Base-by-base conservation (phyloP, 805 yeast genomes). In the Cephaloascus fragrans region DNA sequence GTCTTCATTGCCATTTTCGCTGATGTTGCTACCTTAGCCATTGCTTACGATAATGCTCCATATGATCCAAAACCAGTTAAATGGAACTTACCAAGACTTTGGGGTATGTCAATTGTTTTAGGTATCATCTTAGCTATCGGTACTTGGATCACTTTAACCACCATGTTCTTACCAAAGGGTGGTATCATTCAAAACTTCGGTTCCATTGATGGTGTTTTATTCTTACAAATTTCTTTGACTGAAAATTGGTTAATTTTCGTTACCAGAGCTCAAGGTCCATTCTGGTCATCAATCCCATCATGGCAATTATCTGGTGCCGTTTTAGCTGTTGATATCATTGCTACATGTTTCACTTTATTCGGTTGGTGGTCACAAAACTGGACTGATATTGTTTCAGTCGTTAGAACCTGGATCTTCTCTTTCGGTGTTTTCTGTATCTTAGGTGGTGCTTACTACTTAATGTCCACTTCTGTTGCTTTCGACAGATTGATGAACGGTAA, bases 291-390 rank as follows among this genome's bases (percentile, higher is more conserved):
- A 36, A 57, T 74, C 44, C 96, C 96, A 73, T 88, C 96, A 37
- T 88, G 96, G 96, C 95, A 87, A 75, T 79, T 87, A 71, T 53
- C 93, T 55, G 95, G 95, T 73, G 96, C 96, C 56, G 96, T 87
- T 55, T 74, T 85, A 61, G 68, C 69, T 60, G 96, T 87, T 61
- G 96, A 87, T 69, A 68, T 87, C 73, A 69, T 88, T 56, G 95
- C 96, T 51, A 88, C 96, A 47, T 75, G 84, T 78, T 88, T 87
- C 80, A 71, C 87, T 57, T 67, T 87, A 60, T 88, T 86, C 80
- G 96, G 96, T 56, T 88, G 95, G 96, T 87, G 94, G 90, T 83
- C 94, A 51, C 95, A 85, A 69, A 88, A 88, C 80, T 86, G 93
- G 88, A 88, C 90, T 64, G 95, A 90, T 70, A 82, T 88, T 53